Percentiles rank a stretch among this genome's conserved stretches.
These are phyloP conservation scores for Russula sp. DNA, from an alignment of 768 basidiomycete genomes.

Conservation along the genomic window DNA sequence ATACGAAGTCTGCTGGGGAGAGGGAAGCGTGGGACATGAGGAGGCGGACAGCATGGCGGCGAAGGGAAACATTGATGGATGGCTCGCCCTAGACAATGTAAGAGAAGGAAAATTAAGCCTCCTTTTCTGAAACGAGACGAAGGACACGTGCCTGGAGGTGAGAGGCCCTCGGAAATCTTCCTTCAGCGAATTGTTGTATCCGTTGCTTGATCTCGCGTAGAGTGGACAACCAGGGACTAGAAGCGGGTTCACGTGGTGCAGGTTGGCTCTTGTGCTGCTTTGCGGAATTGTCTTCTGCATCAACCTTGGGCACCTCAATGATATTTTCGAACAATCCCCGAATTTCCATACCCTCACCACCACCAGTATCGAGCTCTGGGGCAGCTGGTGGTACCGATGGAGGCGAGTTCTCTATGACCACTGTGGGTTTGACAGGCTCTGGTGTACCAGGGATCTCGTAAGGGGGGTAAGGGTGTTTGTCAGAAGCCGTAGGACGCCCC, in stretches of 20 bases:
- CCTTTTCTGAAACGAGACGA: not conserved
- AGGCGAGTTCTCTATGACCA: not conserved
- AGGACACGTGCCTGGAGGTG: not conserved
- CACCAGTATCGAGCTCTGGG: not conserved
- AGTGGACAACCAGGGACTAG: not conserved
- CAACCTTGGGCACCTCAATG: too few species aligned
- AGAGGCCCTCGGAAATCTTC: not conserved
- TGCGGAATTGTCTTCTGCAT: too few species aligned
- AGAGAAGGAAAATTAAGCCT: not conserved
- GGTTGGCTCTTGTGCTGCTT: too few species aligned
- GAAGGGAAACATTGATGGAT: not conserved
- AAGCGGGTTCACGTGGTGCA: not conserved
- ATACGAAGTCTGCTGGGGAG: slow-evolving; percentile 1
- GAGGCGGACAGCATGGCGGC: slow-evolving; percentile 6
- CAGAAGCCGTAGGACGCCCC: not conserved
- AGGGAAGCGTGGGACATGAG: slow-evolving; percentile 11
- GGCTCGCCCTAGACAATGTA: not conserved
- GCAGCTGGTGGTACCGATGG: not conserved
- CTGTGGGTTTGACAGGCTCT: not conserved
- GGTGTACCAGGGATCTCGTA: not conserved
- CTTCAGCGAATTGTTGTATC: not conserved
- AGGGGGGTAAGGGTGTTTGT: not conserved
- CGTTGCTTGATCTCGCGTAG: slow-evolving; percentile 7
- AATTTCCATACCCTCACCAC: not conserved
- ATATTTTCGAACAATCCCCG: not conserved